These are phyloP conservation scores for Talaromyces islandicus DNA, from an alignment of 2,329 filamentous ascomycete species.

Conservation along the genomic window DNA sequence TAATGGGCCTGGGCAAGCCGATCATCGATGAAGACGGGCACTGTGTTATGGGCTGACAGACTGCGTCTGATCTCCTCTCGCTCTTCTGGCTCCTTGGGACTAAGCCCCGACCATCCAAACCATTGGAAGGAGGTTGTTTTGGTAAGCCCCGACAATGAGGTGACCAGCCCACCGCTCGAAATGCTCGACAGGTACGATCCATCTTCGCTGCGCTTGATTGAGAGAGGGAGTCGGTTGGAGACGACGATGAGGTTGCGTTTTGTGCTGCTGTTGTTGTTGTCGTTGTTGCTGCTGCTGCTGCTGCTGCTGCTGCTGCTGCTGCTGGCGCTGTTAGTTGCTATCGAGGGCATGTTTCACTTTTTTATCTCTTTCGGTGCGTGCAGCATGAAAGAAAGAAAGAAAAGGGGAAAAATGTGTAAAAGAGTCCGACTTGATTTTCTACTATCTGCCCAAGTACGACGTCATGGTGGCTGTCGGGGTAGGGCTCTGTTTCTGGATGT, in stretches of 20 bases:
- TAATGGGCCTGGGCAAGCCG: constrained; percentile 88
- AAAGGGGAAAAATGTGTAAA: not conserved
- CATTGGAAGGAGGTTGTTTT: constrained; percentile 89
- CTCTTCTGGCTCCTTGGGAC: constrained; percentile 70
- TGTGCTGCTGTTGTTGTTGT: constrained; percentile 13
- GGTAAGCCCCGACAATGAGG: constrained; percentile 76
- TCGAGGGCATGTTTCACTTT: not conserved
- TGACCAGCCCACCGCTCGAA: constrained; percentile 88
- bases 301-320: not conserved
- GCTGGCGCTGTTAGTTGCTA: not conserved
- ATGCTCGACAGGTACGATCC: constrained; percentile 78
- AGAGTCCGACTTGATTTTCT: not conserved
- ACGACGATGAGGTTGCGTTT: constrained; percentile 57
- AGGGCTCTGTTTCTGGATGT: not conserved
- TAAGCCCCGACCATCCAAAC: constrained; percentile 93
- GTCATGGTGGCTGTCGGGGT: not conserved
- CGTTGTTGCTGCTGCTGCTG: not conserved
- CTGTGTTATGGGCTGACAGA: constrained; percentile 72
- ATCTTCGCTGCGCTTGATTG: constrained; percentile 79
- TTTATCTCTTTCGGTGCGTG: not conserved
- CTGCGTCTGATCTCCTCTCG: constrained; percentile 62
- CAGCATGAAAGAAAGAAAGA: not conserved
- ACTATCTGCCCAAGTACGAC: not conserved
- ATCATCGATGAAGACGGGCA: constrained; percentile 81
- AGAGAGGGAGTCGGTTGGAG: constrained; percentile 87